phyloP scores from a whole-genome alignment of 768 basidiomycete species.

The Boletus tomentosulus region DNA sequence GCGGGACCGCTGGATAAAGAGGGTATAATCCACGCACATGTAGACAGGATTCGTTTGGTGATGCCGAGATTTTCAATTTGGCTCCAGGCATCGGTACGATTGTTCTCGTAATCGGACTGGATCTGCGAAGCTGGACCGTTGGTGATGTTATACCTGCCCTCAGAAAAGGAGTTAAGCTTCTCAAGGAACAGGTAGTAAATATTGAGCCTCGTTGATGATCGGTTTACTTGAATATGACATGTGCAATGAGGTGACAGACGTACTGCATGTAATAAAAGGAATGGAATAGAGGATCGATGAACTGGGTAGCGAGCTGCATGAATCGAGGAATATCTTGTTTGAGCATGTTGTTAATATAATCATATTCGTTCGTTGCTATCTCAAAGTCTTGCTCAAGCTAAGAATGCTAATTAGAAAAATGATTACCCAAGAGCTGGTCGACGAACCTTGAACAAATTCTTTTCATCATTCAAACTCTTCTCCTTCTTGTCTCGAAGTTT shows the following conservation, averaged over 20 bases:
- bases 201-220: slow-evolving; percentile 58
- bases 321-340: slow-evolving; percentile 95
- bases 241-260: slow-evolving; percentile 32
- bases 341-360: slow-evolving; percentile 84
- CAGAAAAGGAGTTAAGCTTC: slow-evolving; percentile 85
- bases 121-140: slow-evolving; percentile 68
- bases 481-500: slow-evolving; percentile 99
- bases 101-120: slow-evolving; percentile 68
- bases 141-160: slow-evolving; percentile 69
- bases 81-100: slow-evolving; percentile 79
- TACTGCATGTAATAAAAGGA: slow-evolving; percentile 99
- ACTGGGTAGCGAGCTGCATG: slow-evolving; percentile 79
- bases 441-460: slow-evolving; percentile 89
- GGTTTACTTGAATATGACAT: not conserved
- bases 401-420: not conserved
- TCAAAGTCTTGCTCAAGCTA: slow-evolving; percentile 97
- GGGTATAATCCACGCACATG: slow-evolving; percentile 52
- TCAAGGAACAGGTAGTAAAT: slow-evolving; percentile 93
- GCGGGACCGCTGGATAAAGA: not conserved
- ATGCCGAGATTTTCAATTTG: slow-evolving; percentile 76
- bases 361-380: slow-evolving; percentile 86
- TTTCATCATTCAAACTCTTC: slow-evolving; percentile 92
- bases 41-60: slow-evolving; percentile 79
- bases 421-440: not conserved
- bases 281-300: slow-evolving; percentile 97